These are phyloP conservation scores for Trichopus zeylanicus DNA, from an alignment of 116 monocot species.

Conservation along the genomic window DNA sequence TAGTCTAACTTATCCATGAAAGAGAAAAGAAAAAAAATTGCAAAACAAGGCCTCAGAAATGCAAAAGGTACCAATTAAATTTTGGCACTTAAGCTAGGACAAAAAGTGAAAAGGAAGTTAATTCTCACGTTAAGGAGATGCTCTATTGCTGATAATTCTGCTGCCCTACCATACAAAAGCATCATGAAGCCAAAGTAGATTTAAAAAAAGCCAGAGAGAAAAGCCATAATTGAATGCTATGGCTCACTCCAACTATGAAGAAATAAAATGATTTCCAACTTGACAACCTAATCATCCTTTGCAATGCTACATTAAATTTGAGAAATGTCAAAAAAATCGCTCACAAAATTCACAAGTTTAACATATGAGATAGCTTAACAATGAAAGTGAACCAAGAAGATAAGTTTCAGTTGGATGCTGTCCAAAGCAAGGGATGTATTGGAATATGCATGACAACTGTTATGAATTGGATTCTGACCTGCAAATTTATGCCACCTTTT, in stretches of 20 bases:
- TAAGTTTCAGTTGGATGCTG: not conserved
- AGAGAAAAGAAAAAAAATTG: not conserved
- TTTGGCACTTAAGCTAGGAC: not conserved
- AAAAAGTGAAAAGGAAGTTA: no score
- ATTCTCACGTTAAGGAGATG: not conserved
- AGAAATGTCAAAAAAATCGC: not conserved
- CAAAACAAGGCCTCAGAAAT: not conserved
- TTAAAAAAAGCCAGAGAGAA: not conserved
- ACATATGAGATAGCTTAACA: not conserved
- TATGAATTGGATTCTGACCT: slow-evolving; percentile 10
- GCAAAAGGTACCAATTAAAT: not conserved
- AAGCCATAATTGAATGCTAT: not conserved
- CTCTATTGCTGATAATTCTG: not conserved
- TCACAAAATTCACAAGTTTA: not conserved
- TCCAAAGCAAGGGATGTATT: not conserved
- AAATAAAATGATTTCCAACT: not conserved
- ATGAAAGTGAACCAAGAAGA: not conserved
- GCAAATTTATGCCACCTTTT: slow-evolving; percentile 15
- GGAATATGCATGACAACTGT: not conserved
- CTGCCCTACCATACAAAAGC: not conserved
- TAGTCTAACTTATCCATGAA: not conserved
- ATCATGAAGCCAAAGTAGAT: not conserved
- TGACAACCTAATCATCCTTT: not conserved
- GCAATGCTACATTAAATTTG: not conserved
- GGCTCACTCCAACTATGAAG: not conserved